Evolutionary conservation across 495 filamentous ascomycete species (phyloP).

Genomic region (Neurospora sp.): DNA sequence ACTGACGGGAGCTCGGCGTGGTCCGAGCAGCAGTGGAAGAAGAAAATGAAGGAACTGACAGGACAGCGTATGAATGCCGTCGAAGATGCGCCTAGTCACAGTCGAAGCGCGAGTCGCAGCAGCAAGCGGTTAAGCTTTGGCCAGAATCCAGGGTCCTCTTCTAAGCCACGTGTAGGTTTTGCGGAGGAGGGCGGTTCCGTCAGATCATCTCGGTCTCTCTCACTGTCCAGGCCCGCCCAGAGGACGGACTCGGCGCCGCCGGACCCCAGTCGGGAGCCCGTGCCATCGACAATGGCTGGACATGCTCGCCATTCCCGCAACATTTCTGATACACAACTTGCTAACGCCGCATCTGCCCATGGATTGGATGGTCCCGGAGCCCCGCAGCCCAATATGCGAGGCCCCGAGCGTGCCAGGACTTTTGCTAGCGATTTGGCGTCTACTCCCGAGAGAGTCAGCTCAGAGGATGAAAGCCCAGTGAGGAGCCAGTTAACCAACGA

Average conservation of each 20-base stretch:
- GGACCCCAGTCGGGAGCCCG: constrained; percentile 20
- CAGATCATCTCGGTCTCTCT: constrained; percentile 46
- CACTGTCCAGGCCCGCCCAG: constrained; percentile 30
- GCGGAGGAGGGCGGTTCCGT: constrained; percentile 49
- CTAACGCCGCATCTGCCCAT: constrained; percentile 2
- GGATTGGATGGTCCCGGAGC: constrained; percentile 10
- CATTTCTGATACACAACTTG: constrained; percentile 26
- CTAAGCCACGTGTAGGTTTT: constrained; percentile 47
- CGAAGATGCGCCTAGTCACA: constrained; percentile 42
- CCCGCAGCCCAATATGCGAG: constrained; percentile 12
- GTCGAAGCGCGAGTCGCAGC: constrained; percentile 48
- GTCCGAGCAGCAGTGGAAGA: constrained; percentile 85
- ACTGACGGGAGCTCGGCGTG: constrained; percentile 68
- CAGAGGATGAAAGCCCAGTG: constrained; percentile 40
- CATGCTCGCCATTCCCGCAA: constrained; percentile 27
- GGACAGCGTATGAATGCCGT: constrained; percentile 57
- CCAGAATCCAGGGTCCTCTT: constrained; percentile 16
- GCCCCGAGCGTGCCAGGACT: constrained; percentile 19
- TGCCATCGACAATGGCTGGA: constrained; percentile 39
- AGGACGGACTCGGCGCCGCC: constrained; percentile 38
- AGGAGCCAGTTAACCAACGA: constrained; percentile 25
- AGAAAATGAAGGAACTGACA: constrained; percentile 81
- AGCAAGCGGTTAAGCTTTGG: constrained; percentile 59
- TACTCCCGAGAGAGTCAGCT: constrained; percentile 47
- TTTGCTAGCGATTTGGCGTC: constrained; percentile 31